Percentiles rank a stretch among this genome's conserved stretches.
Conservation (phyloP, 768 basidiomycete genomes). For the Amanita pallidorosea region DNA sequence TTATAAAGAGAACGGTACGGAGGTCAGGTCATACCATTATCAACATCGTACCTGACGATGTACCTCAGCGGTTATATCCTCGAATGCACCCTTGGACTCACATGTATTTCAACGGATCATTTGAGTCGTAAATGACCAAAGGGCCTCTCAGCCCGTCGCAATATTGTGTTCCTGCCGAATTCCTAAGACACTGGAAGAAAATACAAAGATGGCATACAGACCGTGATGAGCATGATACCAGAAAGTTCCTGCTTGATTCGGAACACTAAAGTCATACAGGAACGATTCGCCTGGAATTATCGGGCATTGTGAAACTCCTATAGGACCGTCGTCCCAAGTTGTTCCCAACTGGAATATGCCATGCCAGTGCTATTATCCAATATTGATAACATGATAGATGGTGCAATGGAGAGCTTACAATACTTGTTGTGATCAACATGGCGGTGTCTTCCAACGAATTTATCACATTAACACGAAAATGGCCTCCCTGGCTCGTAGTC, state of each 20-base stretch:
- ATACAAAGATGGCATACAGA: constrained; percentile 12
- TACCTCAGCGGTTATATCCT: not conserved
- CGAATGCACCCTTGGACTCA: not conserved
- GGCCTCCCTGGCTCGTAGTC: constrained; percentile 14
- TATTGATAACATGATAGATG: not conserved
- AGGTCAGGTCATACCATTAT: constrained; percentile 5
- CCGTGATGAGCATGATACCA: constrained; percentile 22
- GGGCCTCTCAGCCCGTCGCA: constrained; percentile 16
- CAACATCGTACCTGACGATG: constrained; percentile 16
- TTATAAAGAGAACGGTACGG: not conserved
- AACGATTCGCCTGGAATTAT: constrained; percentile 26
- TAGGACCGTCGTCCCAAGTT: constrained; percentile 24
- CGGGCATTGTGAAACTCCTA: constrained; percentile 30
- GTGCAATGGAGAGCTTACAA: constrained; percentile 9
- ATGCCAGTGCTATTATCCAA: constrained; percentile 30
- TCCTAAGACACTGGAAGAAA: not conserved
- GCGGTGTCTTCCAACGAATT: constrained; percentile 27
- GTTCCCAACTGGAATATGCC: constrained; percentile 31
- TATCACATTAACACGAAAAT: constrained; percentile 27
- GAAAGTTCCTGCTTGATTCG: constrained; percentile 17
- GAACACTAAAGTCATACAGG: constrained; percentile 23
- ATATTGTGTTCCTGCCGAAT: constrained; percentile 10
- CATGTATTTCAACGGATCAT: constrained; percentile 10
- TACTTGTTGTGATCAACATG: constrained; percentile 27
- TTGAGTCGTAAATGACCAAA: constrained; percentile 13